These are phyloP conservation scores for Umbelopsis sp. DNA, from an alignment of 192 early-diverging fungal genomes.

Conservation along the genomic window DNA sequence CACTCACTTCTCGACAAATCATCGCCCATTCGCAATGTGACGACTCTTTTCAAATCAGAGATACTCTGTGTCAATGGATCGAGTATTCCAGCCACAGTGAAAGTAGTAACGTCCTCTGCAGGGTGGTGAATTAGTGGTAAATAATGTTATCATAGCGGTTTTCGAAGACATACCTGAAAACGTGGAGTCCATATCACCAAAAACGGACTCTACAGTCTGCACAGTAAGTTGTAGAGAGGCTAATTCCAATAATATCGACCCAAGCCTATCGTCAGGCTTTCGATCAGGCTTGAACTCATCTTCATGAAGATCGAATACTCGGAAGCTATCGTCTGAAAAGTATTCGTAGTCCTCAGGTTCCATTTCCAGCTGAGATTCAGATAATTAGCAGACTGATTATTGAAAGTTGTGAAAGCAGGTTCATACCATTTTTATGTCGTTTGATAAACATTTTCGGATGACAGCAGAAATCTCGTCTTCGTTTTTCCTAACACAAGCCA, in stretches of 20 bases:
- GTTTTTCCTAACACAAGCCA: background rate
- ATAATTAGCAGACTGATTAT: background rate
- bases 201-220: slow-evolving; percentile 28
- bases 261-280: slow-evolving; percentile 21
- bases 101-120: slow-evolving; percentile 26
- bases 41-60: slow-evolving; percentile 22
- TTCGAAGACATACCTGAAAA: slow-evolving; percentile 8
- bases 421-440: slow-evolving; percentile 2
- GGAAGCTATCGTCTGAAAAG: slow-evolving; percentile 38
- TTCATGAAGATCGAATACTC: slow-evolving; percentile 40
- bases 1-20: slow-evolving; percentile 31
- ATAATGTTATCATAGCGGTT: background rate
- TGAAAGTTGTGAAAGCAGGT: background rate
- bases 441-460: background rate
- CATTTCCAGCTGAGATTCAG: slow-evolving; percentile 33
- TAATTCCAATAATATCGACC: slow-evolving; percentile 35
- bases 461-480: background rate
- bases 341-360: slow-evolving; percentile 37
- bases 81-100: slow-evolving; percentile 22
- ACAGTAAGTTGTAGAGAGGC: slow-evolving; percentile 32
- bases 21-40: slow-evolving; percentile 19
- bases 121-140: background rate
- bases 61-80: slow-evolving; percentile 36
- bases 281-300: slow-evolving; percentile 27
- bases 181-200: slow-evolving; percentile 26